Percentiles rank a stretch among this genome's conserved stretches.
phyloP scores from a whole-genome alignment of 495 filamentous ascomycete species.

The Sporormia fimetaria region DNA sequence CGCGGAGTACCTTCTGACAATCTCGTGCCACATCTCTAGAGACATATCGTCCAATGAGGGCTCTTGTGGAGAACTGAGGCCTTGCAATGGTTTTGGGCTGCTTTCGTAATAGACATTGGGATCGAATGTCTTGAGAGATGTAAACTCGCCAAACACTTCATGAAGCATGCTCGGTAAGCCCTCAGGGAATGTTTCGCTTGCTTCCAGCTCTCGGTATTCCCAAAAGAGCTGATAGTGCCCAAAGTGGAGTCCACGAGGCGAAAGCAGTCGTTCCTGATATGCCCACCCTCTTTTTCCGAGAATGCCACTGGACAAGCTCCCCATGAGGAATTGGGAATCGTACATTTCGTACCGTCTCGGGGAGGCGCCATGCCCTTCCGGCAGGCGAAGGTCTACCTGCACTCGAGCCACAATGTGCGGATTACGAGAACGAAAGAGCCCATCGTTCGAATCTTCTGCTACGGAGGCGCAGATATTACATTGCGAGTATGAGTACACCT shows the following conservation, averaged over 20 bases:
- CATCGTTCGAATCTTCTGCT: not conserved
- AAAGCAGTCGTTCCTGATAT: conserved; percentile 4
- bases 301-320: not conserved
- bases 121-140: no score
- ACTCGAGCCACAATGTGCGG: not conserved
- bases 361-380: not conserved
- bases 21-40: not conserved
- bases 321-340: not conserved
- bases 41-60: no score
- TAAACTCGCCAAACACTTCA: no score
- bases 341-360: not conserved
- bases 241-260: conserved; percentile 2
- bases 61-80: no score
- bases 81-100: no score
- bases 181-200: not conserved
- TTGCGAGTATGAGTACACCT: not conserved
- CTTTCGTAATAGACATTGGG: no score
- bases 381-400: not conserved
- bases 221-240: not conserved
- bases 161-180: no score
- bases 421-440: not conserved
- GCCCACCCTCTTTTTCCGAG: conserved; percentile 3
- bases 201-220: conserved; percentile 3
- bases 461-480: not conserved
- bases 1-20: not conserved